Base-by-base conservation (phyloP, 2,329 filamentous ascomycete species). In the Aspergillus jensenii region DNA sequence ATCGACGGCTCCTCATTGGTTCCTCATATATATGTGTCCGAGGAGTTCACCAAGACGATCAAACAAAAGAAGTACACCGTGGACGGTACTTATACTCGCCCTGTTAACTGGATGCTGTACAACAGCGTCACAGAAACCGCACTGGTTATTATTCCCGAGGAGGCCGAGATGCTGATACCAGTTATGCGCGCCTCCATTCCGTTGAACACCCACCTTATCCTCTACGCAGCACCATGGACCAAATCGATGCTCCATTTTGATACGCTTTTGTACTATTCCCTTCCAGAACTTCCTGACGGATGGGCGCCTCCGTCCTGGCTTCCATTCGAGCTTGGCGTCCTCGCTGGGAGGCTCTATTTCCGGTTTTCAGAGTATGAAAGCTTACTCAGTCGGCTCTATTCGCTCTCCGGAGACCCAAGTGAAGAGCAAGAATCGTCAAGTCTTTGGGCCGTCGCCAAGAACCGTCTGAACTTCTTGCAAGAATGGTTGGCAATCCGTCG, bases 41-140 rank as follows among this genome's bases (percentile, higher is more conserved):
- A 11, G 0, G 64, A 66, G 31, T 62, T 65, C 17, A 58, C 37
- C 11, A 45, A 41, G 27, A 62, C 61, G 0, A 53, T 66, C 19
- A 60, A 56, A 15, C 17, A 51, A 9, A 59, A 60, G 9, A 19
- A 25, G 2, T 25, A 33, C 2, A 46, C 44, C 1, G 54, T 23
- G 17, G 41, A 57, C 2, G 61, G 65, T 17, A 53, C 55, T 12
- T 61, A 56, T n/a, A 61, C 39, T 23, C 63, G 60, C 3, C 48
- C 59, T 0, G 82, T 87, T 0, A 82, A 86, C 25, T 90, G 85
- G 86, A 66, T 90, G 2, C 68, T 90, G 0, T 88, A 82, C 80
- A 83, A 80, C 58, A 62, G 63, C 0, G n/a, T 62, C 0, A 73
- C 74, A 0, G 65, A 82, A 7, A 80, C 76, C 0, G 87, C 81